Evolutionary conservation across 2,329 filamentous ascomycete genomes (phyloP), one percentile per base, ranked within the genome.

Genomic region (Stachybotrys elegans): DNA sequence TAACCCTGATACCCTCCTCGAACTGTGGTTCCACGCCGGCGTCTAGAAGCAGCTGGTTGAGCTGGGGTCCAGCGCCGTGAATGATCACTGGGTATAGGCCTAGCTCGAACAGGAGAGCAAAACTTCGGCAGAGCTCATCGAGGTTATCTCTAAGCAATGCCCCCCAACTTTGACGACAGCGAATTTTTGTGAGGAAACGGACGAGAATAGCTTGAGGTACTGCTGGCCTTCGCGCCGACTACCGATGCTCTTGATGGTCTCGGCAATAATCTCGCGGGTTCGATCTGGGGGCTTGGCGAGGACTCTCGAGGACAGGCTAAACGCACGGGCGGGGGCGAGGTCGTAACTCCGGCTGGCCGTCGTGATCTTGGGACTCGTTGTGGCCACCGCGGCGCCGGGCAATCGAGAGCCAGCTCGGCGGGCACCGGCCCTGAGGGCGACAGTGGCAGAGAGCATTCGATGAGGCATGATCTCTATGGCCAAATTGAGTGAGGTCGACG

Each of bases 151-250:
- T 95, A 58, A 98, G 79, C 59, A 97, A 96, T 51, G 92, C 93
- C 92, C 93, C 49, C 92, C 93, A 44, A 97, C 92, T 75, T 98
- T 98, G 69, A 98, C 95, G 40, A 98, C 92, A 54, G 91, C 92
- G 66, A 97, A 98, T 62, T 95, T 90, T 72, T 97, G 91, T 27
- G 90, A 95, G 36, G 90, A 93, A 49, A 96, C 91, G 25, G 91
- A 95, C 55, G 87, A 93, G 76, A 98, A 98, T 65, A 97, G 90
- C 54, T 91, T 93, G 47, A 97, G 83, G 69, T 97, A 97, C n/a
- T 8, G 8, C 73, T 96, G 88, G 51, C 94, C 89, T 72, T 98
- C 92, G 49, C 92, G 79, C 78, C 94, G 95, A 51, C 90, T 95
- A 50, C 90, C 92, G 64, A 97, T 94, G 70, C 92, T 95, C 72